Evolutionary conservation across 768 basidiomycete species (phyloP), one percentile per base, ranked within the genome.

Genomic region (Mycena vitilis): DNA sequence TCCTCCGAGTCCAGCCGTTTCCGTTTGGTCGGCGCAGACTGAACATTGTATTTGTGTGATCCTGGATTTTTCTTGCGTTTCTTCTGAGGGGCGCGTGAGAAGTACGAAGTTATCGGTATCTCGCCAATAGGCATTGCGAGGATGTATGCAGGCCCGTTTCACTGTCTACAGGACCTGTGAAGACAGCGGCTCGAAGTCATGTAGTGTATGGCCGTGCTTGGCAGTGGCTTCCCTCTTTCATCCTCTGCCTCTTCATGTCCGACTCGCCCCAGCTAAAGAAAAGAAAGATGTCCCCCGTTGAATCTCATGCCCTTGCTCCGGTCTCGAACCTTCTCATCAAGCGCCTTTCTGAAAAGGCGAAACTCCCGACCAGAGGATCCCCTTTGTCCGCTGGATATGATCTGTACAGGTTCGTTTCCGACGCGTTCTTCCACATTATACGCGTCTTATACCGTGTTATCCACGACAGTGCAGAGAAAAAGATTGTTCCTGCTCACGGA

Each of bases 371-470:
- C 12, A 88, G 95, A 57, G 97, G 98, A 0, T 95, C 93, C 4
- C 79, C 89, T 2, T 83, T 95, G 56, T 88, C 97, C 2, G 98
- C 98, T 1, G 98, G 98, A 7, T 98, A 99, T 76, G 98, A 99
- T 79, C 84, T 99, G 44, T 96, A 95, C 81, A 92, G 93, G 96
- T 94, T 76, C n/a, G 83, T 56, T 51, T 71, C 34, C 44, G 58
- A 66, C 70, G 70, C 69, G 59, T 54, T 54, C 51, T 51, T 37
- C 15, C 22, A 23, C 34, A 37, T 56, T 58, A 22, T 16, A 25
- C 59, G 47, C 34, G 45, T 58, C 58, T 63, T 60, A 52, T 60
- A 64, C 51, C 40, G 16, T 63, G 56, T 63, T 36, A 57, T 52
- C 44, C 38, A 40, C 22, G 45, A 58, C 62, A 97, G 96, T 77